Evolutionary conservation across 2,329 filamentous ascomycete species (phyloP), one percentile per base, ranked within the genome.

Genomic region (Leptosphaerulina australis): DNA sequence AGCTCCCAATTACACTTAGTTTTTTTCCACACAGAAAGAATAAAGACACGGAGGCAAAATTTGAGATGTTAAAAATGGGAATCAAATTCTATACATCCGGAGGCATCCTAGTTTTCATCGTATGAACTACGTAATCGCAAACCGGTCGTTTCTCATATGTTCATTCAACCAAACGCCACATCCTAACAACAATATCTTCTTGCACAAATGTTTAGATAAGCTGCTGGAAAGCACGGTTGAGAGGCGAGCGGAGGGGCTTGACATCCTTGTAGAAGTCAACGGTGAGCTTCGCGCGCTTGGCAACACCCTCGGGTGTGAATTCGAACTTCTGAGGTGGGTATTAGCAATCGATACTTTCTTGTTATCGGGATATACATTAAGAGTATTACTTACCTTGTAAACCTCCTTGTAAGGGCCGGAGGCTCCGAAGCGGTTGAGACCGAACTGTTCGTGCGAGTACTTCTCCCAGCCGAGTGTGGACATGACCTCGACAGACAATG

Each of bases 401-500:
- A 99, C 91, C 70, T 97, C 88, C 87, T 93, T 93, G 83, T 97
- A 97, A 63, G 93, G 88, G 70, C 93, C 94, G 48, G 90, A 96
- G 64, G 93, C 93, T 86, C 94, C 94, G 78, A 99, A 99, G 75
- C 94, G 86, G 88, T 99, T 99, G 64, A 99, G 86, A 75, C 94
- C 94, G 71, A 99, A 99, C 82, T 99, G 94, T 86, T 99, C 94
- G 80, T 99, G 93, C 53, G 91, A 90, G 81, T 97, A 99, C 77
- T 93, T 89, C 85, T 97, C 92, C 94, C 94, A 99, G 66, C 94
- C 94, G 79, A 97, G 87, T 64, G 94, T 99, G 77, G 84, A 88
- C 90, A 96, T 95, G 75, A 91, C 92, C 83, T 99, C 94, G 64
- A 99, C 89, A 48, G 90, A 95, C 77, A 99, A 77, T 56, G 91